Conservation (phyloP, 2,329 filamentous ascomycete genomes). For the Ophiostoma montium region DNA sequence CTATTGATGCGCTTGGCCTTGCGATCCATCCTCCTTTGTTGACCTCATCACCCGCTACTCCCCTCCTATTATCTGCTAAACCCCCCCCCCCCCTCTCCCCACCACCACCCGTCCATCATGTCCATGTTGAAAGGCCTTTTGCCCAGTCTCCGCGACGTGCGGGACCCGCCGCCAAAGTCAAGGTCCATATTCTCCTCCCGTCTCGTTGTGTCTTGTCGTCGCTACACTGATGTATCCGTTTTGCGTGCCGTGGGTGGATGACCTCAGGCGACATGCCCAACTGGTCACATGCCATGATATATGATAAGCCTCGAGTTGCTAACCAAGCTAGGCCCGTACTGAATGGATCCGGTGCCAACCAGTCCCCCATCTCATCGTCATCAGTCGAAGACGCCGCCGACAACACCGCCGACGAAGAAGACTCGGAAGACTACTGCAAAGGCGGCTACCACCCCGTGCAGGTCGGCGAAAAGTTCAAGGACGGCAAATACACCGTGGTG, state of each 20-base stretch:
- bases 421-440: slow-evolving; percentile 98
- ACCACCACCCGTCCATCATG: slow-evolving; percentile 10
- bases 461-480: slow-evolving; percentile 93
- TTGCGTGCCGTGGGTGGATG: too few relatives aligned
- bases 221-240: not conserved
- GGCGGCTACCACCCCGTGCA: slow-evolving; percentile 93
- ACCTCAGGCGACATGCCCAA: too few relatives aligned
- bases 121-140: slow-evolving; percentile 17
- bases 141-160: slow-evolving; percentile 17
- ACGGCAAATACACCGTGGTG: slow-evolving; percentile 90
- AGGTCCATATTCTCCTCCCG: slow-evolving; percentile 13
- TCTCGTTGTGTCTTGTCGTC: slow-evolving; percentile 7
- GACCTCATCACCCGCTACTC: not conserved
- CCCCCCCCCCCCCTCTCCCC: not conserved
- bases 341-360: slow-evolving; percentile 40
- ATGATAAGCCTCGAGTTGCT: not conserved
- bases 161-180: slow-evolving; percentile 17
- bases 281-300: too few relatives aligned
- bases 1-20: too few relatives aligned
- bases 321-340: slow-evolving; percentile 34
- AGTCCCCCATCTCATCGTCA: slow-evolving; percentile 64
- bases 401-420: slow-evolving; percentile 93
- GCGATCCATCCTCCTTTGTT: too few relatives aligned
- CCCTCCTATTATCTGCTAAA: not conserved
- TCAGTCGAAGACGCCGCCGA: slow-evolving; percentile 75